Evolutionary conservation across 192 early-diverging fungal genomes (phyloP).

Genomic region (Dispira simplex): DNA sequence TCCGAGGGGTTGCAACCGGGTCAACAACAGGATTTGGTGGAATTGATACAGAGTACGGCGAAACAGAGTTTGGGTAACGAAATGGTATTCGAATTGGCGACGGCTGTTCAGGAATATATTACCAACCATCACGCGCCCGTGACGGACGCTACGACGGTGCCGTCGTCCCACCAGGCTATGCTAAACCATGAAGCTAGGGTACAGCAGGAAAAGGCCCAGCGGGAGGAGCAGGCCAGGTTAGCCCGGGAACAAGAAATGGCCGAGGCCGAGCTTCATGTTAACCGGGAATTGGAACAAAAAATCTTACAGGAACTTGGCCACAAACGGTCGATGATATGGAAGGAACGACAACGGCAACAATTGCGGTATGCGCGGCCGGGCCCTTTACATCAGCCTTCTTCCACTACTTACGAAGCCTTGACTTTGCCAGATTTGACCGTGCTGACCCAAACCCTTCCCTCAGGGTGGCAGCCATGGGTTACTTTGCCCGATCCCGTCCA

Average conservation of each 20-base stretch:
- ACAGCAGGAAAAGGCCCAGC: constrained; percentile 14
- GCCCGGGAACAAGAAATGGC: not conserved
- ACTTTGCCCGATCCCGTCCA: constrained; percentile 18
- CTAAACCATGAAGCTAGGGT: constrained; percentile 20
- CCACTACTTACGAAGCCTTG: constrained; percentile 7
- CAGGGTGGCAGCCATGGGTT: constrained; percentile 8
- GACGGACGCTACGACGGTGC: constrained; percentile 25
- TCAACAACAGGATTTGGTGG: constrained; percentile 28
- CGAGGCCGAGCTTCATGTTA: not conserved
- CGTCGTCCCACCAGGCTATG: constrained; percentile 29
- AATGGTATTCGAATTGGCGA: constrained; percentile 50
- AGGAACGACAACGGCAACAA: constrained; percentile 17
- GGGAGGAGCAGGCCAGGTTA: constrained; percentile 10
- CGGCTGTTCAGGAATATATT: constrained; percentile 38
- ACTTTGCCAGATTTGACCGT: constrained; percentile 17
- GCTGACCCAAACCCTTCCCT: constrained; percentile 15
- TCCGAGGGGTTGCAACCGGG: constrained; percentile 32
- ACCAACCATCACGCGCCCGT: constrained; percentile 34
- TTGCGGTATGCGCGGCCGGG: constrained; percentile 22
- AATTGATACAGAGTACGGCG: constrained; percentile 19
- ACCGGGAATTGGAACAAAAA: constrained; percentile 18
- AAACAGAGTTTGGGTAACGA: constrained; percentile 34
- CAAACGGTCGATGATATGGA: constrained; percentile 15
- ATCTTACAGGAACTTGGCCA: constrained; percentile 24
- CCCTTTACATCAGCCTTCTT: constrained; percentile 16